These are phyloP conservation scores for Globisporangium mamillatum DNA, from an alignment of 352 stramenopile genomes.

Conservation along the genomic window DNA sequence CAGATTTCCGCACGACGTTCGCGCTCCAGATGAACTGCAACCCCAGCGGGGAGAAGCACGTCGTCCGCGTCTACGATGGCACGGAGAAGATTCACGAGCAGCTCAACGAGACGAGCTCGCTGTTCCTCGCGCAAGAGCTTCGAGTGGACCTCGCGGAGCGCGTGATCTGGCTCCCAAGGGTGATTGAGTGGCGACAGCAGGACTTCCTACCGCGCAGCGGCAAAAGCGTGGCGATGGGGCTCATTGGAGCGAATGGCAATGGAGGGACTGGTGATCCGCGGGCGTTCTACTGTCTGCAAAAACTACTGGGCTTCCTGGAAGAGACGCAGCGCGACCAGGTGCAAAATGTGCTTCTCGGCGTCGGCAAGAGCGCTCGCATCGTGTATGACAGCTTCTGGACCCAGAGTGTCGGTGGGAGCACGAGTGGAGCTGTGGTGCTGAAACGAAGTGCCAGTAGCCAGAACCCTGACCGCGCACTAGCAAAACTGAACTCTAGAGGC, in stretches of 20 bases:
- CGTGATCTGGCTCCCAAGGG: slow-evolving; percentile 48
- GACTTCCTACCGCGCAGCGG: slow-evolving; percentile 20
- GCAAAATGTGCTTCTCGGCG: slow-evolving; percentile 56
- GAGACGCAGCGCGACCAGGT: slow-evolving; percentile 46
- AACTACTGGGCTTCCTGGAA: slow-evolving; percentile 59
- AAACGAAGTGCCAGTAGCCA: neutral
- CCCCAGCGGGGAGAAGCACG: slow-evolving; percentile 19
- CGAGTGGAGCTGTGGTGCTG: neutral
- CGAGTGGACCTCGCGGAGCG: slow-evolving; percentile 34
- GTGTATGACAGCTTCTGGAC: slow-evolving; percentile 68
- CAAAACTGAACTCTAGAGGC: neutral
- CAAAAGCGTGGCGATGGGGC: slow-evolving; percentile 12
- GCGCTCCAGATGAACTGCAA: slow-evolving; percentile 77
- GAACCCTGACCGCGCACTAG: neutral
- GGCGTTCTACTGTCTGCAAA: slow-evolving; percentile 67
- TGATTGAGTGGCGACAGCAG: slow-evolving; percentile 63
- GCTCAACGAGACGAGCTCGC: slow-evolving; percentile 54
- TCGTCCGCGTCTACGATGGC: slow-evolving; percentile 74
- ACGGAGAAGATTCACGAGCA: slow-evolving; percentile 56
- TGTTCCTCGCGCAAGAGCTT: slow-evolving; percentile 41
- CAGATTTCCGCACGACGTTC: slow-evolving; percentile 83
- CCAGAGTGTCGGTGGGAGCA: slow-evolving; percentile 6
- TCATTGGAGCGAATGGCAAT: neutral
- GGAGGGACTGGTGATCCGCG: slow-evolving; percentile 29
- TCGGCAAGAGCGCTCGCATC: slow-evolving; percentile 53